A percentile compares a stretch with the other conserved stretches of the same genome.
These are phyloP conservation scores for Carex kokanica DNA, from an alignment of 176 grass and related monocot genomes.

Conservation along the genomic window DNA sequence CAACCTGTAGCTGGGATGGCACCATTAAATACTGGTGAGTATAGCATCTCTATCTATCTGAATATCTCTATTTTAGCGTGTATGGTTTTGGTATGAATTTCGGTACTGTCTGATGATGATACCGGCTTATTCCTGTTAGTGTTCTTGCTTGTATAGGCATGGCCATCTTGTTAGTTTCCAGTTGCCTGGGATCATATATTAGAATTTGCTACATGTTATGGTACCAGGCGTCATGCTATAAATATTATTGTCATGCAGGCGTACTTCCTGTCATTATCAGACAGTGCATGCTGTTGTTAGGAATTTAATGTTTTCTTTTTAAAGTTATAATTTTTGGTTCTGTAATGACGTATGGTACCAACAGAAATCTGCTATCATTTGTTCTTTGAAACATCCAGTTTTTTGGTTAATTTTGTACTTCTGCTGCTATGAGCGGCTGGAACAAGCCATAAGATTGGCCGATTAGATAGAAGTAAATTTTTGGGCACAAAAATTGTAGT, in stretches of 20 bases:
- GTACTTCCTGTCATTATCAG: background rate
- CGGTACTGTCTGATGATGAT: background rate
- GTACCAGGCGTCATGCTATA: background rate
- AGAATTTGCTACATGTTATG: background rate
- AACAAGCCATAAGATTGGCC: background rate
- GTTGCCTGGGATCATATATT: background rate
- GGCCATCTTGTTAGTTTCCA: constrained; percentile 1
- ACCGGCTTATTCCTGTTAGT: background rate
- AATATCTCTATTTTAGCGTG: background rate
- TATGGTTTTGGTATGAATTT: background rate
- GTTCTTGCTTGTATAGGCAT: background rate
- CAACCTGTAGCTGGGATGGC: constrained; percentile 97
- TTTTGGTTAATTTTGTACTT: background rate
- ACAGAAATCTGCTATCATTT: background rate
- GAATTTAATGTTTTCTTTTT: background rate
- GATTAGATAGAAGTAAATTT: background rate
- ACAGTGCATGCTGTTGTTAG: background rate
- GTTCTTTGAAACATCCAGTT: background rate
- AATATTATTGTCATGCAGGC: background rate
- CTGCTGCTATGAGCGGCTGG: background rate
- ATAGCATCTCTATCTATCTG: constrained; percentile 16
- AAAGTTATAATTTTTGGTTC: background rate
- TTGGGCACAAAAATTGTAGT: background rate
- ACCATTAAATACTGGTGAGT: constrained; percentile 97
- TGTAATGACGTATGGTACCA: background rate